Conservation (phyloP, 441 rosid species). For the Populus hybrid region DNA sequence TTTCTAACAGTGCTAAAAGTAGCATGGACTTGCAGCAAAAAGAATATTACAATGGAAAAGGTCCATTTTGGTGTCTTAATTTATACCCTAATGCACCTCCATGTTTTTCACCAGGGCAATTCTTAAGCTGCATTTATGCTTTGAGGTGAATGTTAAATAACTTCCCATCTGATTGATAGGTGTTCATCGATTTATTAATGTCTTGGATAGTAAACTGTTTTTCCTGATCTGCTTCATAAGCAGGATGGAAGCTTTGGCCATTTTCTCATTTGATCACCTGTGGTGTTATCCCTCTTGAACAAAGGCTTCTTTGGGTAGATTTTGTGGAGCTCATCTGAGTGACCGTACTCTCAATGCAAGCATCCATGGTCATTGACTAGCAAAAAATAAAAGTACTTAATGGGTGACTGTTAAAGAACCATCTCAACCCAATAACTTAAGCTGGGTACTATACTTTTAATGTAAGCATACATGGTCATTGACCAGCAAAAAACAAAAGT, state of each 20-base stretch:
- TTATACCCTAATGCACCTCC: background rate
- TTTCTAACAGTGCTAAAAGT: background rate
- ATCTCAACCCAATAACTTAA: too few relatives aligned
- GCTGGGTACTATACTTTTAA: too few relatives aligned
- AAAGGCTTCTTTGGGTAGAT: constrained; percentile 94
- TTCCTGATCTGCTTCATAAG: constrained; percentile 51
- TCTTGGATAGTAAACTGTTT: background rate
- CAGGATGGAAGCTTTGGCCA: constrained; percentile 98
- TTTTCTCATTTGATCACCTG: constrained; percentile 91
- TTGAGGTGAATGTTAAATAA: background rate
- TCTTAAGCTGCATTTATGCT: background rate
- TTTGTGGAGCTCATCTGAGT: constrained; percentile 93
- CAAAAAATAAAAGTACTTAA: too few relatives aligned
- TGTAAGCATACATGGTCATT: too few relatives aligned
- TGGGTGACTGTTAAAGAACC: too few relatives aligned
- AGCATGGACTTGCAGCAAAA: background rate
- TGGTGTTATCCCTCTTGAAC: constrained; percentile 80
- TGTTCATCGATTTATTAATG: background rate
- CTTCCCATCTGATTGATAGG: background rate
- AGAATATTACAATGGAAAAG: background rate
- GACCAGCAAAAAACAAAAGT: background rate
- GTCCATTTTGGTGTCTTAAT: too few relatives aligned
- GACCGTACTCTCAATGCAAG: constrained; percentile 81
- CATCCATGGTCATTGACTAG: constrained; percentile 11
- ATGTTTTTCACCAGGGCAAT: background rate